Evolutionary conservation across 495 filamentous ascomycete genomes (phyloP).

Genomic region (Cercophora sp.): DNA sequence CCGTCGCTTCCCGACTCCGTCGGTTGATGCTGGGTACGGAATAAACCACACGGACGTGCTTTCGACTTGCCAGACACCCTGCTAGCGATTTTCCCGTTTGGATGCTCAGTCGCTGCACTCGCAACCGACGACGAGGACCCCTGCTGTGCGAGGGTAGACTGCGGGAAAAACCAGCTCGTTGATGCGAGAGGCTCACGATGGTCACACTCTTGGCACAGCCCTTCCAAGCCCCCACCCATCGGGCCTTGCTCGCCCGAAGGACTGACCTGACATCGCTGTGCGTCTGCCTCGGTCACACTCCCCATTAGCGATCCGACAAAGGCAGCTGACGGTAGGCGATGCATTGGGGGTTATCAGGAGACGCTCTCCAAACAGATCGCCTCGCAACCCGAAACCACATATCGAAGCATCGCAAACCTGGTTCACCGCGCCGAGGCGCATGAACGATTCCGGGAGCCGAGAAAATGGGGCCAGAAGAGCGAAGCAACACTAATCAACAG

Average conservation of each 20-base stretch:
- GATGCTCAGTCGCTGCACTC: not conserved
- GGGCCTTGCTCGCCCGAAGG: slow-evolving; percentile 11
- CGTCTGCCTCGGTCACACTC: not conserved
- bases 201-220: slow-evolving; percentile 8
- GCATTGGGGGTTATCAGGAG: not conserved
- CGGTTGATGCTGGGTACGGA: too few relatives aligned
- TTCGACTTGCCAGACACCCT: too few relatives aligned
- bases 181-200: slow-evolving; percentile 8
- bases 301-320: not conserved
- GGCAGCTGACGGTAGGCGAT: not conserved
- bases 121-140: not conserved
- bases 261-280: not conserved
- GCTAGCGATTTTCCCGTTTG: not conserved
- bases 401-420: not conserved
- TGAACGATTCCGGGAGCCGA: slow-evolving; percentile 8
- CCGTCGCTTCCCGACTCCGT: too few relatives aligned
- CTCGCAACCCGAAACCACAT: slow-evolving; percentile 6
- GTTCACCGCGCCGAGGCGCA: not conserved
- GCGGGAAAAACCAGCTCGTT: not conserved
- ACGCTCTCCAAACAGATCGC: slow-evolving; percentile 1
- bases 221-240: slow-evolving; percentile 5
- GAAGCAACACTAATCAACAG: too few relatives aligned
- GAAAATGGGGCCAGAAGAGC: too few relatives aligned
- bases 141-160: not conserved
- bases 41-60: too few relatives aligned